A percentile compares a stretch with the other conserved stretches of the same genome.
Conservation (phyloP, 768 basidiomycete species). For the Melanogaster broomeanus region DNA sequence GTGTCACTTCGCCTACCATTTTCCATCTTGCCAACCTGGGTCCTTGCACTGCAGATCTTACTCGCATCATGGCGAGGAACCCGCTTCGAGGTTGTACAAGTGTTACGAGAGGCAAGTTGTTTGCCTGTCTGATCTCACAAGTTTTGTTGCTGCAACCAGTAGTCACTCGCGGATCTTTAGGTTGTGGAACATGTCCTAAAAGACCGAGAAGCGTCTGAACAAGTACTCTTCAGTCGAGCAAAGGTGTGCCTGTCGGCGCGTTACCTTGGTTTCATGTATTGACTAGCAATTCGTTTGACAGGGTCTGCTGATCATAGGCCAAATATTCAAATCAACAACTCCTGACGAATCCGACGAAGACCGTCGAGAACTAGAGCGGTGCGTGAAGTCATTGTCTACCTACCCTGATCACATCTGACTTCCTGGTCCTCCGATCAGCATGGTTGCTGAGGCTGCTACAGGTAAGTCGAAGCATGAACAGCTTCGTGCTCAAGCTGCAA, state of each 20-base stretch:
- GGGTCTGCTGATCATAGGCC: slow-evolving; percentile 88
- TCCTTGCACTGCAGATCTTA: slow-evolving; percentile 59
- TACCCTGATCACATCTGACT: background rate
- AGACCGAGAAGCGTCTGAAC: slow-evolving; percentile 72
- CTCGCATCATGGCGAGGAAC: slow-evolving; percentile 98
- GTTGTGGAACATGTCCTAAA: slow-evolving; percentile 86
- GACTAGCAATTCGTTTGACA: slow-evolving; percentile 26
- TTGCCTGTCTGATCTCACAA: slow-evolving; percentile 4
- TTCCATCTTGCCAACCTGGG: background rate
- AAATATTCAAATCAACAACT: slow-evolving; percentile 80
- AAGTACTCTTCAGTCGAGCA: slow-evolving; percentile 76
- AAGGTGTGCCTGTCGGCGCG: slow-evolving; percentile 51
- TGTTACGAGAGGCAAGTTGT: slow-evolving; percentile 65
- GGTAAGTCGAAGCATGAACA: slow-evolving; percentile 64
- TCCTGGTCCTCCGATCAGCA: slow-evolving; percentile 42
- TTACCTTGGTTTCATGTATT: background rate
- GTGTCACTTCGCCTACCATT: background rate
- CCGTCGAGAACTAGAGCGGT: slow-evolving; percentile 92
- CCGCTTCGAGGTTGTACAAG: slow-evolving; percentile 90
- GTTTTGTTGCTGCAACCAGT: background rate
- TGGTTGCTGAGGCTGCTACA: slow-evolving; percentile 84
- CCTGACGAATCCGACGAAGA: slow-evolving; percentile 95
- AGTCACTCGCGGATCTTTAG: slow-evolving; percentile 30
- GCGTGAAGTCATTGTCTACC: slow-evolving; percentile 20
- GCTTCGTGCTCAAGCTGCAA: slow-evolving; percentile 25